phyloP scores from a whole-genome alignment of 768 basidiomycete genomes.

The Phlebiopsis gigantea region DNA sequence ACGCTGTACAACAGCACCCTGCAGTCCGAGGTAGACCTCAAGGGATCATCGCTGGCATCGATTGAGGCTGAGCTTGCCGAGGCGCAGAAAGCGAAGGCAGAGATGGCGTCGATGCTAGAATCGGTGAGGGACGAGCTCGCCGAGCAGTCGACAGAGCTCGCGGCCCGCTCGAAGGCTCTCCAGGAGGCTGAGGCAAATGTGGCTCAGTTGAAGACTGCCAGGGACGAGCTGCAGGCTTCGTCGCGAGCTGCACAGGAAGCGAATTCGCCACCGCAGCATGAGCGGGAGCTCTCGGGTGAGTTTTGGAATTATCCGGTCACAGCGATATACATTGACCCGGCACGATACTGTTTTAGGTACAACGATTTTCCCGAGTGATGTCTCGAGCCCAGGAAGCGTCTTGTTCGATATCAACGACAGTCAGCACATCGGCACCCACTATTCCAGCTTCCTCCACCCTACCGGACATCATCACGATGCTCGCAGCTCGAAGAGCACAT shows the following conservation, averaged over 20 bases:
- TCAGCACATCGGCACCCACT: background rate
- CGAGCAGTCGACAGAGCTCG: background rate
- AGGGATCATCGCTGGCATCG: background rate
- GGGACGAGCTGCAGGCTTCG: background rate
- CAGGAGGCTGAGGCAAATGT: background rate
- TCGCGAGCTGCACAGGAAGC: background rate
- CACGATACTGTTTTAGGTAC: background rate
- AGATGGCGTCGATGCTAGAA: background rate
- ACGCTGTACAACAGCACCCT: background rate
- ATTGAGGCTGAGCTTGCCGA: background rate
- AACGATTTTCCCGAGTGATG: background rate
- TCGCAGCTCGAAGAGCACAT: constrained; percentile 3
- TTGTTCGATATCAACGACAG: background rate
- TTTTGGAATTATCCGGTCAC: background rate
- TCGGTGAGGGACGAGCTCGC: background rate
- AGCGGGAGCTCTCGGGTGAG: constrained; percentile 2
- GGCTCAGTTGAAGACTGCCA: background rate
- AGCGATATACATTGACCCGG: background rate
- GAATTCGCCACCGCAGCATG: background rate
- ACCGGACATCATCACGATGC: background rate
- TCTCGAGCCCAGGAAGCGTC: background rate
- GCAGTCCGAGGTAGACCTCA: background rate
- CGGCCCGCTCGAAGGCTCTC: background rate
- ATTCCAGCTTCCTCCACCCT: constrained; percentile 2
- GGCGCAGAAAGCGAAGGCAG: constrained; percentile 3